These are phyloP conservation scores for Flaveria trinervia DNA, from an alignment of 129 eudicot genomes.

Conservation along the genomic window DNA sequence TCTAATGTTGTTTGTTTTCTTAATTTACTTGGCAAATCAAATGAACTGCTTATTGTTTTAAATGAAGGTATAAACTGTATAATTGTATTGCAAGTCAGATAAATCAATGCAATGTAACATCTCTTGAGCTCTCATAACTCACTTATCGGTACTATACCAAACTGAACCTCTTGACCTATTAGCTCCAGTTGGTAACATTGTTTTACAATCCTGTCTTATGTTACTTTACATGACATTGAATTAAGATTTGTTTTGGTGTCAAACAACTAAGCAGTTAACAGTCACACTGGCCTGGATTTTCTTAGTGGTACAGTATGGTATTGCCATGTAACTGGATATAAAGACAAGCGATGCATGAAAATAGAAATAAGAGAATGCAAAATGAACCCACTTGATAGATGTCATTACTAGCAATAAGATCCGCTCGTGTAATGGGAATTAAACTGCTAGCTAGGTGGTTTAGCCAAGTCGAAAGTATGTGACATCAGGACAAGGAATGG, in stretches of 20 bases:
- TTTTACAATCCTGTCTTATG: constrained; percentile 2
- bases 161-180: constrained; percentile 13
- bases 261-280: background rate
- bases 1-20: constrained; percentile 11
- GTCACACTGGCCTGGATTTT: background rate
- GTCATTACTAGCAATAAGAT: background rate
- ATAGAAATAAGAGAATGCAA: background rate
- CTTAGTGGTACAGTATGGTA: background rate
- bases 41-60: constrained; percentile 12
- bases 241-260: constrained; percentile 6
- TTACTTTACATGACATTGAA: background rate
- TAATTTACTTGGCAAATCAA: background rate
- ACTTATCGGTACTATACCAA: background rate
- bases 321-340: constrained; percentile 1
- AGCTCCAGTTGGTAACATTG: constrained; percentile 16
- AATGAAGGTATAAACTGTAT: background rate
- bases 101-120: background rate
- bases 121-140: constrained; percentile 2
- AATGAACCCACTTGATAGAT: background rate
- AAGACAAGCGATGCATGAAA: background rate
- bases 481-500: background rate
- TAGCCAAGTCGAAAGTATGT: background rate
- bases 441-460: background rate
- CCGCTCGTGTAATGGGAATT: background rate
- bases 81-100: background rate